These are phyloP conservation scores for Suillus hirtellus DNA, from an alignment of 768 basidiomycete genomes.

Conservation along the genomic window DNA sequence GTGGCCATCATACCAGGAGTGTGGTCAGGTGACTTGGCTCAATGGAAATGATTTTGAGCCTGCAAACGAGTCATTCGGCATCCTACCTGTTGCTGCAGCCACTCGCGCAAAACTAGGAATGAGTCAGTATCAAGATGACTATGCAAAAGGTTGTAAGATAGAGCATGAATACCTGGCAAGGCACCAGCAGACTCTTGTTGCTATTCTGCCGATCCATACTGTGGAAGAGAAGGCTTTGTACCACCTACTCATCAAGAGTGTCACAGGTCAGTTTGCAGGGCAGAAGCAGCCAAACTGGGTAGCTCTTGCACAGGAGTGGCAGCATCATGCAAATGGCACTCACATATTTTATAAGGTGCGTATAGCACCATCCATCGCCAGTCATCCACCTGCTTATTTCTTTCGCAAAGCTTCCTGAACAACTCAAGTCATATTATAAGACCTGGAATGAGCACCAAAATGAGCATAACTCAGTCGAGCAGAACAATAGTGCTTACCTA, in stretches of 20 bases:
- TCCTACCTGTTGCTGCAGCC: constrained; percentile 4
- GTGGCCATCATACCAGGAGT: background rate
- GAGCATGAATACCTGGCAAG: background rate
- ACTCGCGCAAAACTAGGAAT: constrained; percentile 14
- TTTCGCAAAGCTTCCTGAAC: constrained; percentile 10
- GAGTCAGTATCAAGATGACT: constrained; percentile 11
- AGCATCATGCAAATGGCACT: constrained; percentile 12
- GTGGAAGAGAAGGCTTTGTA: constrained; percentile 25
- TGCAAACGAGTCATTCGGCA: constrained; percentile 15
- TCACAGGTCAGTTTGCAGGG: background rate
- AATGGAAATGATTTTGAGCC: constrained; percentile 15
- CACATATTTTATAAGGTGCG: constrained; percentile 16
- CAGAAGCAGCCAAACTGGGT: constrained; percentile 17
- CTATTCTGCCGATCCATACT: constrained; percentile 32
- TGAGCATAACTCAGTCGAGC: constrained; percentile 4
- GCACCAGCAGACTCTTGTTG: constrained; percentile 18
- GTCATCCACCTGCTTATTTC: too few species aligned
- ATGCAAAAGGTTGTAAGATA: constrained; percentile 10
- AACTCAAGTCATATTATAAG: constrained; percentile 14
- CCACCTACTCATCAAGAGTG: constrained; percentile 8
- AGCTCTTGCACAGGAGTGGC: constrained; percentile 15
- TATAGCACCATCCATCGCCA: too few species aligned
- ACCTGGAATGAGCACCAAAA: constrained; percentile 7
- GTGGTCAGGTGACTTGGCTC: constrained; percentile 11
- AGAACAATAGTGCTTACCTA: background rate